A percentile compares a stretch with the other conserved stretches of the same genome.
These are phyloP conservation scores for Neofusicoccum sp. DNA, from an alignment of 2,329 filamentous ascomycete species.

Conservation along the genomic window DNA sequence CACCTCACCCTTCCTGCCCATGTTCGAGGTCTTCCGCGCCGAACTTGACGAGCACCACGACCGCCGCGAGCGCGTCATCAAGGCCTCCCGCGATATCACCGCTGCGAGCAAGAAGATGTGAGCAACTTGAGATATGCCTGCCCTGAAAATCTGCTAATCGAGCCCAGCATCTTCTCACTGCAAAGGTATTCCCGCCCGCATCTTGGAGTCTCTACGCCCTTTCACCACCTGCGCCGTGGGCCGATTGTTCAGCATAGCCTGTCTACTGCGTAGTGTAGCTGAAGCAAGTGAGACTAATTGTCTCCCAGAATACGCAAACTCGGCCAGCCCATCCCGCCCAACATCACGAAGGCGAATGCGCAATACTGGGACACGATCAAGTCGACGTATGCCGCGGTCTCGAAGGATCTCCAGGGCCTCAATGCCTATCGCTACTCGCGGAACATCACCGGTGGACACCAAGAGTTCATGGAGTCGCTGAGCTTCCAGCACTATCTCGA, in stretches of 20 bases:
- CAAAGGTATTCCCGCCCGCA: constrained; percentile 58
- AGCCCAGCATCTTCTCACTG: constrained; percentile 72
- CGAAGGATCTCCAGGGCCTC: constrained; percentile 70
- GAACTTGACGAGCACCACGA: constrained; percentile 95
- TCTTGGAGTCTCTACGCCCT: neutral
- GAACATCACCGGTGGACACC: constrained; percentile 75
- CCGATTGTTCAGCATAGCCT: neutral
- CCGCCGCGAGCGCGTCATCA: constrained; percentile 83
- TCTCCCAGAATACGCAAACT: constrained; percentile 58
- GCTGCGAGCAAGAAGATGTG: constrained; percentile 96
- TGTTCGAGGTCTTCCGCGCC: constrained; percentile 82
- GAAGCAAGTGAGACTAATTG: constrained; percentile 1
- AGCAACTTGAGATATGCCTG: constrained; percentile 25
- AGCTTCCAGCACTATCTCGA: constrained; percentile 86
- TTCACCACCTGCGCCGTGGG: neutral
- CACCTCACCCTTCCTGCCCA: constrained; percentile 53
- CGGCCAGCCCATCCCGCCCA: constrained; percentile 61
- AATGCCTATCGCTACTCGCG: constrained; percentile 80
- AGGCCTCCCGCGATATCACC: constrained; percentile 88
- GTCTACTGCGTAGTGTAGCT: neutral
- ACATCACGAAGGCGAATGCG: constrained; percentile 68
- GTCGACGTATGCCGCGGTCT: constrained; percentile 65
- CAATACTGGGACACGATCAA: constrained; percentile 69
- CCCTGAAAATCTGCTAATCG: neutral
- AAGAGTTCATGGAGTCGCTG: constrained; percentile 91